Evolutionary conservation across 495 filamentous ascomycete genomes (phyloP).

Genomic region (Tuber microsphaerosporum): DNA sequence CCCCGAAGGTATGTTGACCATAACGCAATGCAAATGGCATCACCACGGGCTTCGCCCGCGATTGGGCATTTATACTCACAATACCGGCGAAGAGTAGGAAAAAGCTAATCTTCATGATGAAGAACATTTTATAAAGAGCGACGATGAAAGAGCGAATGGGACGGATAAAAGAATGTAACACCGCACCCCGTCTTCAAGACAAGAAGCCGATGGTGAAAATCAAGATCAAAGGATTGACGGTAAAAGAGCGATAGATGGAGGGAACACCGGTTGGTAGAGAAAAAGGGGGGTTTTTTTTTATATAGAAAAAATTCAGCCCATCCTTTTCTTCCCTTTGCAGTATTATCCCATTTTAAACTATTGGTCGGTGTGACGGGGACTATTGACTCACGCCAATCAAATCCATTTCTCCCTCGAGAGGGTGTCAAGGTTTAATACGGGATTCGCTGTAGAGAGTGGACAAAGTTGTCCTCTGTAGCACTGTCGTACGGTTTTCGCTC

Average conservation of each 20-base stretch:
- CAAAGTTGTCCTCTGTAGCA: background rate
- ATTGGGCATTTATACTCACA: background rate
- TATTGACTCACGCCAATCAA: background rate
- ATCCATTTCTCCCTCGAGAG: background rate
- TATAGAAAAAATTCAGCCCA: background rate
- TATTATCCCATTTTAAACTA: background rate
- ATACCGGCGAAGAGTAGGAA: conserved; percentile 6
- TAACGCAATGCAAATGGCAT: conserved; percentile 30
- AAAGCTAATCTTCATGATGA: conserved; percentile 1
- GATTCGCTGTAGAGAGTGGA: background rate
- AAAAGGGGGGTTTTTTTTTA: background rate
- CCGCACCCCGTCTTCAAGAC: background rate
- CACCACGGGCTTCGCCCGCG: conserved; percentile 28
- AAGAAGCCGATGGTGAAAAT: background rate
- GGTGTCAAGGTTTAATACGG: background rate
- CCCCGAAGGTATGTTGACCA: conserved; percentile 16
- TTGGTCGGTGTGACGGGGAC: background rate
- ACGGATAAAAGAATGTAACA: conserved; percentile 2
- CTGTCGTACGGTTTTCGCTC: background rate
- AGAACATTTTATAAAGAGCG: background rate
- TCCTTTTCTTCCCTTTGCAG: background rate
- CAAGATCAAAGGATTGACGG: background rate
- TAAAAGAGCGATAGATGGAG: background rate
- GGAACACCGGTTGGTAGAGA: background rate
- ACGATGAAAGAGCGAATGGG: background rate